These are phyloP conservation scores for Syzygium malaccense DNA, from an alignment of 441 rosid genomes.

Conservation along the genomic window DNA sequence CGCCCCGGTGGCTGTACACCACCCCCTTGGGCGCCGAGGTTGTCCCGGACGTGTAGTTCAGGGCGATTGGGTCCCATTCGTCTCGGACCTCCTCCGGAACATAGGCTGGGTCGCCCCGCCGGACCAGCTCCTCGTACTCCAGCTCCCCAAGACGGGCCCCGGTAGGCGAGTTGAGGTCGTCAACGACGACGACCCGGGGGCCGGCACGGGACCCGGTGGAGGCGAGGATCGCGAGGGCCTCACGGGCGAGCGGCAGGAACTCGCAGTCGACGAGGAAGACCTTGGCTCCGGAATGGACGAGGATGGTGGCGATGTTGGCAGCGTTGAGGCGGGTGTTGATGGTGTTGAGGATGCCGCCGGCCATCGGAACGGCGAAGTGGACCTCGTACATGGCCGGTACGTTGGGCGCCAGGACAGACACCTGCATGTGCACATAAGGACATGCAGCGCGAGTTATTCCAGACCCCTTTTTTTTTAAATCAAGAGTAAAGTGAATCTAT, in stretches of 20 bases:
- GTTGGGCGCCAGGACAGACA: background rate
- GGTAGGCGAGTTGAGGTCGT: background rate
- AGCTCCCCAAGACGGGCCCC: background rate
- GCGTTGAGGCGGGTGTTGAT: background rate
- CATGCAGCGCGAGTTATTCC: background rate
- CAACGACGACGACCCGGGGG: background rate
- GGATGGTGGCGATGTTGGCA: background rate
- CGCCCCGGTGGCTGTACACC: constrained; percentile 1
- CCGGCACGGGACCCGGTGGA: background rate
- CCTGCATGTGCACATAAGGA: background rate
- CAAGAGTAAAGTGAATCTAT: background rate
- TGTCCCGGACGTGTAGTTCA: background rate
- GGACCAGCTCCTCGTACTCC: background rate
- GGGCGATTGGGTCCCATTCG: background rate
- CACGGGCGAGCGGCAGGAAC: background rate
- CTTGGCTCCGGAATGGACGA: background rate
- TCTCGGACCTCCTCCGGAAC: background rate
- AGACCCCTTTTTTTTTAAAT: background rate
- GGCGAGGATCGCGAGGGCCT: background rate
- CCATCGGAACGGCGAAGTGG: background rate
- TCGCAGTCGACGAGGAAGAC: background rate
- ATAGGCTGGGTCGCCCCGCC: background rate
- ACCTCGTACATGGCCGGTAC: background rate
- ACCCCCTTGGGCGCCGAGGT: background rate
- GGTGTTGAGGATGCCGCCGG: background rate